Conservation (phyloP, 169 alveolate species). For the Babesia caballi region DNA sequence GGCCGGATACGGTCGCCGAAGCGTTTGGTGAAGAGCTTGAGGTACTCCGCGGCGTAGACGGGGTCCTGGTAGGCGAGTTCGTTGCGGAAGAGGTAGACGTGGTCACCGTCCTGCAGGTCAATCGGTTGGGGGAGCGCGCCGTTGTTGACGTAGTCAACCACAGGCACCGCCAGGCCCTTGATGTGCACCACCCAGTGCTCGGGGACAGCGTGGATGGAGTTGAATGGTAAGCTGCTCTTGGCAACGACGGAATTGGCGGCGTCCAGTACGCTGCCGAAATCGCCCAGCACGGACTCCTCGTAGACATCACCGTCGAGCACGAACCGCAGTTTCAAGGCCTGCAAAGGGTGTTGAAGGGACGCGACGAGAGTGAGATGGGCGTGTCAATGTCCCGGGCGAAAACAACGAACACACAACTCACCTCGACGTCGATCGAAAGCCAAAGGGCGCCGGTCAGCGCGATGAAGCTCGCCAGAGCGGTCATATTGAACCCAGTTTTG, state of each 20-base stretch:
- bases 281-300: constrained; percentile 1
- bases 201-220: constrained; percentile 20
- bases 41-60: constrained; percentile 31
- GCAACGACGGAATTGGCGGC: constrained; percentile 33
- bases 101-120: constrained; percentile 14
- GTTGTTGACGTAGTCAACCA: constrained; percentile 6
- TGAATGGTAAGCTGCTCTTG: constrained; percentile 25
- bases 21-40: constrained; percentile 17
- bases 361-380: too few species aligned
- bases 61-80: constrained; percentile 29
- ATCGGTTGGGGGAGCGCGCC: background rate
- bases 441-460: background rate
- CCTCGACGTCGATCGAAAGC: background rate
- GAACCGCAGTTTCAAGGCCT: constrained; percentile 19
- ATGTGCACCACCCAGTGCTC: constrained; percentile 36
- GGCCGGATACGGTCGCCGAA: constrained; percentile 35
- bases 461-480: too few species aligned
- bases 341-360: background rate
- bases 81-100: constrained; percentile 24
- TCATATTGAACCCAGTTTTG: too few species aligned
- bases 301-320: constrained; percentile 43
- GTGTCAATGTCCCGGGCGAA: too few species aligned
- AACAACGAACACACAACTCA: background rate
- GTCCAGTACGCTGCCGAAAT: constrained; percentile 26
- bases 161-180: constrained; percentile 17